Conservation (phyloP, 2,329 filamentous ascomycete species). For the Trichoderma arundinaceum region DNA sequence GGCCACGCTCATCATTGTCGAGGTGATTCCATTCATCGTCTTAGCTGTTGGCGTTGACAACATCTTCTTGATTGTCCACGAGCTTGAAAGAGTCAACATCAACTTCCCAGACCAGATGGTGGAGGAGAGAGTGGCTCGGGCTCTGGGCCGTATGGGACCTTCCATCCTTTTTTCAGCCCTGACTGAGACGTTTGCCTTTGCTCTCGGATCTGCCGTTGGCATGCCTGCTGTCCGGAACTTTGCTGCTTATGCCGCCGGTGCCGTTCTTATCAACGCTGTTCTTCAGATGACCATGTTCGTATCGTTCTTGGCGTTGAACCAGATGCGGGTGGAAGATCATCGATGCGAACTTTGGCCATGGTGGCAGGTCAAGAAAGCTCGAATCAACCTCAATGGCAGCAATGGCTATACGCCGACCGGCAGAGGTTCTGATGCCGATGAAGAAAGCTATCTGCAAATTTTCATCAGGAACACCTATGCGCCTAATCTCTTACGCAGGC, state of each 20-base stretch:
- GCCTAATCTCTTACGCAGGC: constrained; percentile 77
- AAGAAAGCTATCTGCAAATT: constrained; percentile 81
- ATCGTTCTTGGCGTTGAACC: constrained; percentile 88
- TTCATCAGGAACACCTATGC: constrained; percentile 94
- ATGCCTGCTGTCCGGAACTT: constrained; percentile 99
- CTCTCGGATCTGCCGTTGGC: constrained; percentile 88
- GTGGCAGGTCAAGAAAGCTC: constrained; percentile 76
- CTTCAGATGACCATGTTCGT: constrained; percentile 97
- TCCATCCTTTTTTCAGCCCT: constrained; percentile 95
- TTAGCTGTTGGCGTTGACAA: constrained; percentile 97
- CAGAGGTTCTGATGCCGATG: constrained; percentile 74
- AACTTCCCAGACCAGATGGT: constrained; percentile 89
- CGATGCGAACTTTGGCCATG: constrained; percentile 93
- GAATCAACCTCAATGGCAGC: constrained; percentile 64
- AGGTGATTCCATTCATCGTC: constrained; percentile 97
- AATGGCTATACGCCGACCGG: constrained; percentile 62
- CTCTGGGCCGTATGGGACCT: constrained; percentile 94
- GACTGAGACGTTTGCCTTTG: constrained; percentile 92
- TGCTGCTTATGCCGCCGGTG: constrained; percentile 92
- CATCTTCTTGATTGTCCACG: constrained; percentile 97
- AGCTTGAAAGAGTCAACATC: constrained; percentile 93
- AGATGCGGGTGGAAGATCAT: constrained; percentile 84
- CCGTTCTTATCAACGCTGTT: constrained; percentile 96
- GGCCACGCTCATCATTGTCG: constrained; percentile 95
- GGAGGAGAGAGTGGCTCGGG: constrained; percentile 82